A percentile compares a stretch with the other conserved stretches of the same genome.
Conservation (phyloP, 176 grass and related monocot species). For the Melocanna baccifera region DNA sequence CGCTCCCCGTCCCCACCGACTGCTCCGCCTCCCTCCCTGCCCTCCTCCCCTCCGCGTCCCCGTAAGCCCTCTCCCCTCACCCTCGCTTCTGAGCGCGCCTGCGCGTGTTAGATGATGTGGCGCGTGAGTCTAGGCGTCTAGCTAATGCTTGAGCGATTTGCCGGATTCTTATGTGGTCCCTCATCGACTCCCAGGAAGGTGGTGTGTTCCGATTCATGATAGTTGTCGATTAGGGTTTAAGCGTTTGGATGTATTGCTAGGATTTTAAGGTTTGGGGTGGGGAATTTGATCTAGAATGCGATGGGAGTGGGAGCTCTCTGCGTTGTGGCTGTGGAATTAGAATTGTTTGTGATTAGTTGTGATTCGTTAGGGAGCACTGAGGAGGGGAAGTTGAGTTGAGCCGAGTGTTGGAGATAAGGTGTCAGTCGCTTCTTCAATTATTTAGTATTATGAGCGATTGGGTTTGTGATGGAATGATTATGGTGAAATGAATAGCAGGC, state of each 20-base stretch:
- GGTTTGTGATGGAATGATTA: background rate
- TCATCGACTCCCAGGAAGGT: background rate
- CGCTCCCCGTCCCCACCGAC: conserved; percentile 91
- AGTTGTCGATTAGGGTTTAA: conserved; percentile 17
- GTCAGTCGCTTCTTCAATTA: background rate
- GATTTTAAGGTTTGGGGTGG: background rate
- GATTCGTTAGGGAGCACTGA: background rate
- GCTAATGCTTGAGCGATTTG: background rate
- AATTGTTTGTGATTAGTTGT: conserved; percentile 7
- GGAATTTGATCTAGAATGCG: conserved; percentile 7
- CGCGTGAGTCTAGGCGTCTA: background rate
- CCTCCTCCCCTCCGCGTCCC: conserved; percentile 61
- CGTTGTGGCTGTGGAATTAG: background rate
- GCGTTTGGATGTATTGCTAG: background rate
- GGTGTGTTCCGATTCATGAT: background rate
- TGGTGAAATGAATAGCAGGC: background rate
- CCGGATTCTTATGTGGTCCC: conserved; percentile 2
- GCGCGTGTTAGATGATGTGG: background rate
- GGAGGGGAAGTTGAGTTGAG: background rate
- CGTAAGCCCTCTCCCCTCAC: conserved; percentile 34
- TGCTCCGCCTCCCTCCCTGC: conserved; percentile 60
- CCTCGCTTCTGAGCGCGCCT: background rate
- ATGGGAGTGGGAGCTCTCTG: background rate
- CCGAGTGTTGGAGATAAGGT: background rate
- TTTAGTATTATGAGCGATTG: background rate